Percentiles rank a stretch among this genome's conserved stretches.
Evolutionary conservation across 495 filamentous ascomycete genomes (phyloP).

Genomic region (Evernia prunastri): DNA sequence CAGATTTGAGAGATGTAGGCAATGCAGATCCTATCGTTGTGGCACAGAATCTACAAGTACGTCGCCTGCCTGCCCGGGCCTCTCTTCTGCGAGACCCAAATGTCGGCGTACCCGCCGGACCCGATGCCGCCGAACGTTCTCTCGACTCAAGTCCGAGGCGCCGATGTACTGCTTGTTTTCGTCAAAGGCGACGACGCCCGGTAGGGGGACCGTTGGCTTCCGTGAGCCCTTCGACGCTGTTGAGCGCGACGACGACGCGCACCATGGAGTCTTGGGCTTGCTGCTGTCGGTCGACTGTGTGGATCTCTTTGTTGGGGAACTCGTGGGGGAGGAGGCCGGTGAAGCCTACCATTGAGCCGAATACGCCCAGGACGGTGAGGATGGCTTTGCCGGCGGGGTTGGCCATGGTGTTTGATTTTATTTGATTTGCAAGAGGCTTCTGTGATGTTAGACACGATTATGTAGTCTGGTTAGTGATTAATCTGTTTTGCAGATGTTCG

Average conservation of each 20-base stretch:
- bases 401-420: too few relatives aligned
- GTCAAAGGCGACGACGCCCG: background rate
- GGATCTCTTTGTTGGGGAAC: background rate
- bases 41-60: background rate
- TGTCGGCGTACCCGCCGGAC: background rate
- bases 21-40: conserved; percentile 3
- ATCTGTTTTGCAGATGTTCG: too few relatives aligned
- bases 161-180: background rate
- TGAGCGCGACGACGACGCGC: conserved; percentile 3
- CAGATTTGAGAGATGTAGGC: conserved; percentile 1
- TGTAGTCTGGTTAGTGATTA: too few relatives aligned
- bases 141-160: background rate
- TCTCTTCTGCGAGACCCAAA: background rate
- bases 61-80: background rate
- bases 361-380: background rate
- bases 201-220: background rate
- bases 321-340: conserved; percentile 2
- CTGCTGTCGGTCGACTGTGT: background rate
- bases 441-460: too few relatives aligned
- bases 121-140: background rate
- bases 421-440: too few relatives aligned
- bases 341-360: background rate
- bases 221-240: background rate
- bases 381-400: background rate
- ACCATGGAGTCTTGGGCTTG: conserved; percentile 1